Base-by-base conservation (phyloP, 371 early-diverging fungal genomes). In the Apophysomyces trapeziformis region DNA sequence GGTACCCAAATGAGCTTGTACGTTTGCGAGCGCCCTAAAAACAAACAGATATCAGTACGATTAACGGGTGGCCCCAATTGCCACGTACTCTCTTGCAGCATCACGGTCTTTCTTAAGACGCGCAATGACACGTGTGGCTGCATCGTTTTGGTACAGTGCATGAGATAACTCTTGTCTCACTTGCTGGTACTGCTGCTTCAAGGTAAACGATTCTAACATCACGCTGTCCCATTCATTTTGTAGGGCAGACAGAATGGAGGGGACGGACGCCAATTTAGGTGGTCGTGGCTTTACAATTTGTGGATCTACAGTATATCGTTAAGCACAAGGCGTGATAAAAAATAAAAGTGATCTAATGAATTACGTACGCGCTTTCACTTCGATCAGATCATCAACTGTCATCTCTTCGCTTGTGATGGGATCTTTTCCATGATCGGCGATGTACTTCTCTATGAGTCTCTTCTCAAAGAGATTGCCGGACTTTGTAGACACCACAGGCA, bases 161-260 rank as follows among this genome's bases (percentile, higher is more conserved):
- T 92, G 93, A 44, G 94, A 89, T 41, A 97, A 84, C 70, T 97
- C 97, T 76, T 95, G 95, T 54, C 95, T 88, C 18, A 92, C 89
- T 69, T 93, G 90, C 72, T 93, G 90, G 75, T 96, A 92, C 77
- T 96, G 94, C 74, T 93, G 92, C 76, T 93, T 94, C 68, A 98
- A 84, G 39, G 91, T 89, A 68, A 91, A 93, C 2, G 95, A 92
- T 78, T 97, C 98, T 41, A 98, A 85, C 88, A 97, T 94, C 8
- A 94, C 79, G 44, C 93, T 85, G 71, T 97, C 98, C 95, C 95
- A 97, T 73, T 97, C 97, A 75, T 93, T 92, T 71, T 98, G 98
- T 59, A 97, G 88, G 2, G 90, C 79, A 16, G 91, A 82, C n/a
- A 98, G 84, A 39, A 97, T 81, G 32, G 96, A 90, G 12, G 98